phyloP scores from a whole-genome alignment of 2,329 filamentous ascomycete genomes.

The Fusarium subtropicale region DNA sequence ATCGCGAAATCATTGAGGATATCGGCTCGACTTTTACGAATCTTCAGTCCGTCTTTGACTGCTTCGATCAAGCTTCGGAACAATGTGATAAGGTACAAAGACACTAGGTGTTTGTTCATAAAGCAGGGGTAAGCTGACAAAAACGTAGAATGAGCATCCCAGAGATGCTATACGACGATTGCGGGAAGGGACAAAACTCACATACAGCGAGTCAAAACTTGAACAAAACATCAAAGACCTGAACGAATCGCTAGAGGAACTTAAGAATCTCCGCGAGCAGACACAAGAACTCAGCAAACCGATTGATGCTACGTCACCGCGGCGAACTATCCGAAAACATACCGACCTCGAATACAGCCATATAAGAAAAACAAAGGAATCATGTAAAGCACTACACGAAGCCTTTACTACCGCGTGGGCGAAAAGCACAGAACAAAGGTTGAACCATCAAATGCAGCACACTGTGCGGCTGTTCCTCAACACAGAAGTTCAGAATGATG shows the following conservation, averaged over 20 bases:
- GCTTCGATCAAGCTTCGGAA: not conserved
- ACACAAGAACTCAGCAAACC: not conserved
- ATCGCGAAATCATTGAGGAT: not conserved
- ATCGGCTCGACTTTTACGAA: not conserved
- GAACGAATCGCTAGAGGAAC: not conserved
- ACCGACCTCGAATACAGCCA: not conserved
- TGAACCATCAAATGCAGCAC: not conserved
- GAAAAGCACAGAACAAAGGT: too few species aligned
- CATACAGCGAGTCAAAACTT: not conserved
- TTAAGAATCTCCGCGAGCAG: not conserved
- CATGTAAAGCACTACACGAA: not conserved
- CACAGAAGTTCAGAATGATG: not conserved
- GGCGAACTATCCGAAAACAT: not conserved
- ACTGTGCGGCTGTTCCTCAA: not conserved
- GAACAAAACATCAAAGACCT: not conserved
- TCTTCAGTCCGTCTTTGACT: not conserved
- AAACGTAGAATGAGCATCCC: not conserved
- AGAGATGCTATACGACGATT: not conserved
- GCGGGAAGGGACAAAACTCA: not conserved
- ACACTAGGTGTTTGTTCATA: too few species aligned
- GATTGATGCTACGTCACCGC: fast-evolving
- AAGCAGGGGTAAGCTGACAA: not conserved
- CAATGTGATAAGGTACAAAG: not conserved
- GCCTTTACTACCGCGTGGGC: not conserved
- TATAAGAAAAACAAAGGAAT: not conserved